These are phyloP conservation scores for Daldinia vernicosa DNA, from an alignment of 495 filamentous ascomycete species.

Conservation along the genomic window DNA sequence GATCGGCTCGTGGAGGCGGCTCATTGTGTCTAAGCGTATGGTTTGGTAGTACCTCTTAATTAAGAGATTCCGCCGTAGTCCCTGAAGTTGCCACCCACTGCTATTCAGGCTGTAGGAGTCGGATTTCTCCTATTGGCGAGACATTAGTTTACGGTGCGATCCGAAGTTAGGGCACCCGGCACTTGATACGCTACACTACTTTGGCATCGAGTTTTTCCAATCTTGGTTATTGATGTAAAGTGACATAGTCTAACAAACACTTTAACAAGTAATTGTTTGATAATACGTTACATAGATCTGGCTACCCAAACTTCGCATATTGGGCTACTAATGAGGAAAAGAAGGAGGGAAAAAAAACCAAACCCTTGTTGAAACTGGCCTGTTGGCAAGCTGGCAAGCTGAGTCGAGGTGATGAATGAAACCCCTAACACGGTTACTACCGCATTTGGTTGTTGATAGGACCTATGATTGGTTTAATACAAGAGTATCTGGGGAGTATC, in stretches of 20 bases:
- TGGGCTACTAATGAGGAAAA: background rate
- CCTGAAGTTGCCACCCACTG: background rate
- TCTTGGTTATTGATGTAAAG: background rate
- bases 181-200: background rate
- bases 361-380: background rate
- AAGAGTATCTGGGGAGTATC: background rate
- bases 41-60: too few species aligned
- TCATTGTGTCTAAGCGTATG: background rate
- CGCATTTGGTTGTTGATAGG: background rate
- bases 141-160: background rate
- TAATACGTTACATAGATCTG: background rate
- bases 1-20: background rate
- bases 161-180: slow-evolving; percentile 1
- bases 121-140: slow-evolving; percentile 16
- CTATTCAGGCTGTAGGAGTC: slow-evolving; percentile 15
- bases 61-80: background rate
- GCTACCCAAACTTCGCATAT: slow-evolving; percentile 1
- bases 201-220: background rate
- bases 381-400: background rate
- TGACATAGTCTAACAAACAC: background rate
- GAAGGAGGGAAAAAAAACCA: background rate
- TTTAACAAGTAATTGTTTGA: background rate
- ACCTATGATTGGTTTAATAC: slow-evolving; percentile 9
- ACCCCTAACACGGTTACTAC: slow-evolving; percentile 2
- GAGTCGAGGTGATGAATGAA: background rate